These are phyloP conservation scores for Dacryopinax spathularia DNA, from an alignment of 768 basidiomycete species.

Conservation along the genomic window DNA sequence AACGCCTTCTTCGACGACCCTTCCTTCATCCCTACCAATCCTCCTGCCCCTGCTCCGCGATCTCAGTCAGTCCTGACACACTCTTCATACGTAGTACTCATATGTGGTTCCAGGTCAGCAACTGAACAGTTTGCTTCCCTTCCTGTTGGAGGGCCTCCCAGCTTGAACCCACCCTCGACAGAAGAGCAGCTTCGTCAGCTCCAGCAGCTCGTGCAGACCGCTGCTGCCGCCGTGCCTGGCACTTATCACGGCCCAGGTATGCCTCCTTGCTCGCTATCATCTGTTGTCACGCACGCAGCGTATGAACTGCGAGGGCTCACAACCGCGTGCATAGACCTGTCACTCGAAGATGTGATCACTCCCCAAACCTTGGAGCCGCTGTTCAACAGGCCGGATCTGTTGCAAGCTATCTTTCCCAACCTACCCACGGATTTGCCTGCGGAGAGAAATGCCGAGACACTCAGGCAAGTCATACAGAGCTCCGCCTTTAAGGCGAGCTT, in stretches of 20 bases:
- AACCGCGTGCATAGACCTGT: constrained; percentile 33
- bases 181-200: constrained; percentile 57
- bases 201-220: constrained; percentile 37
- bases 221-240: constrained; percentile 20
- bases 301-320: constrained; percentile 25
- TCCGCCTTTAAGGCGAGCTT: constrained; percentile 75
- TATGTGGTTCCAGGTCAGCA: not conserved
- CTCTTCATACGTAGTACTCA: not conserved
- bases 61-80: not conserved
- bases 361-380: constrained; percentile 57
- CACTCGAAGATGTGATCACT: constrained; percentile 63
- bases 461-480: constrained; percentile 64
- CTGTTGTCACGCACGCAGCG: constrained; percentile 11
- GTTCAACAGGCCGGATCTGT: constrained; percentile 48
- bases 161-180: constrained; percentile 28
- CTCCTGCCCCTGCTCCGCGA: constrained; percentile 7
- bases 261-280: not conserved
- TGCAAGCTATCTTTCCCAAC: constrained; percentile 60
- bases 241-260: not conserved
- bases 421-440: constrained; percentile 64
- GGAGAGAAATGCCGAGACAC: constrained; percentile 50
- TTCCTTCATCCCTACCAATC: constrained; percentile 23
- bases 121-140: not conserved
- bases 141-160: constrained; percentile 20
- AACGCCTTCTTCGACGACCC: constrained; percentile 58